Evolutionary conservation across 108 stramenopile genomes (phyloP), one percentile per base, ranked within the genome.

Genomic region (Fistulifera pelliculosa): DNA sequence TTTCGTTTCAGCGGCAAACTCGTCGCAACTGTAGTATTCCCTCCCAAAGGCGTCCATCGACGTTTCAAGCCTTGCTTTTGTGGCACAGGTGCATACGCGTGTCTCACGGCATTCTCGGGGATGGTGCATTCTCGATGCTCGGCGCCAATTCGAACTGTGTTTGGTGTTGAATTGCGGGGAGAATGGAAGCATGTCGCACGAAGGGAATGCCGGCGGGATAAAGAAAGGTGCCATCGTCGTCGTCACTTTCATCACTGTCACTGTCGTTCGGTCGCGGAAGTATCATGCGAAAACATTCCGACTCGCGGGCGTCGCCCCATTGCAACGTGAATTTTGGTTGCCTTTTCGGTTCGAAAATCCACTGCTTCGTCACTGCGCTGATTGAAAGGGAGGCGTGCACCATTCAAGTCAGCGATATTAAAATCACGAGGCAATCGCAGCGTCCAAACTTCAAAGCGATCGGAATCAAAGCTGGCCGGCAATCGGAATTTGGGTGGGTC

Each of bases 21-120:
- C 11, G 44, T 21, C 44, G 16, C 44, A 5, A 45, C 44, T 8
- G 11, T 25, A 14, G 22, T 12, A 19, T 11, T 27, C 41, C 8
- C 55, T 66, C 31, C 56, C 69, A 27, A 42, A 47, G 47, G 81
- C 69, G 76, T 69, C 88, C 88, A 90, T 27, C 88, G 76, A 27
- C 84, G 69, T 44, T 83, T 90, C 61, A 90, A 53, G 11, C 88
- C 88, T 27, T 59, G 62, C n/a, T 64, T 71, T 56, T 90, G 88
- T 1, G 83, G 75, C 19, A 90, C 61, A 27, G 56, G 68, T 8
- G 73, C 48, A 64, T 90, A 90, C 23, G 87, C 78, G 38, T 67
- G 53, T 24, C 80, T 68, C 21, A 74, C 56, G 31, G 31, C 31
- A 17, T 50, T 49, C n/a, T 68, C 11, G 44, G 44, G 11, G 8